Evolutionary conservation across 768 basidiomycete species (phyloP), one percentile per base, ranked within the genome.

Genomic region (Boletus sp.): DNA sequence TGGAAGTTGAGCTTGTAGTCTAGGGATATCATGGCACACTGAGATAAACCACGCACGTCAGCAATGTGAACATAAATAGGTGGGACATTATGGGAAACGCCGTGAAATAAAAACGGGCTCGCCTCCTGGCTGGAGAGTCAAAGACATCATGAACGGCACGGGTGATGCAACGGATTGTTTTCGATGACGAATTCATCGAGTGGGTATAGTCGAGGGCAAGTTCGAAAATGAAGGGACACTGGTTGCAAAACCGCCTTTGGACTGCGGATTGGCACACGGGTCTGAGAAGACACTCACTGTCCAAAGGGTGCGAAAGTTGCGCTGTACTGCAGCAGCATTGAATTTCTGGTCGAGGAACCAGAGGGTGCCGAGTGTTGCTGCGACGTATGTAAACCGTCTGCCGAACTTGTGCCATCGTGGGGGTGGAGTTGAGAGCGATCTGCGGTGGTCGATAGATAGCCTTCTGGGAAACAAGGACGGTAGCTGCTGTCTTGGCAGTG

Each of bases 1-100:
- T 77, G 84, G 61, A 96, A 97, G 72, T 95, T 94, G 47, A 88
- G 69, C 66, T 98, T 97, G 75, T 94, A 96, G 74, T 91, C 88
- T 53, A 83, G 57, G 7, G 87, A 86, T 44, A 91, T 86, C 55
- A 83, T 65, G 11, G 81, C 76, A 58, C 88, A 90, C 87, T 88
- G 45, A 1, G 19, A 19, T 14, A 15, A 53, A 46, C n/a, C 3
- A 37, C 19, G 15, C 21, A 11, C 32, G 54, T 47, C 29, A 37
- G 60, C 57, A 57, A 35, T 13, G 21, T 15, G 23, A 27, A 39
- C 21, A n/a, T 42, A 25, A 23, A 33, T 7, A 3, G 35, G 29
- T 38, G 30, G 30, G 23, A 46, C 33, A 19, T 15, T 13, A 55
- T 35, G 54, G 21, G 23, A 29, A n/a, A 11, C 6, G 10, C 13